Evolutionary conservation across 2,329 filamentous ascomycete species (phyloP).

Genomic region (Chrysosphaeria jannelii): DNA sequence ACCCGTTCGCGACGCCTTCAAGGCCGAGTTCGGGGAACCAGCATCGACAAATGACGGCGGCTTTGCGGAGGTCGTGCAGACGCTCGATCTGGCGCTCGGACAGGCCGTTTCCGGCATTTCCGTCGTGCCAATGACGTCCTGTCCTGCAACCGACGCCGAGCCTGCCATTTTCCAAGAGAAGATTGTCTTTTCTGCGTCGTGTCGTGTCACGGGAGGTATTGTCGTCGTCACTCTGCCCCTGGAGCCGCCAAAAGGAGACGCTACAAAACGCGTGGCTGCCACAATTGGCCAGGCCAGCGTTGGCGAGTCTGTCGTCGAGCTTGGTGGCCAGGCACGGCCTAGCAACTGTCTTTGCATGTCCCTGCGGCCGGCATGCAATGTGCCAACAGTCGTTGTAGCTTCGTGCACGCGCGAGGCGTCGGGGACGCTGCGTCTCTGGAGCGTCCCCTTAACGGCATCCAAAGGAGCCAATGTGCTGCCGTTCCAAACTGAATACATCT

Average conservation of each 20-base stretch:
- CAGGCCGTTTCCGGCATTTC: constrained; percentile 24
- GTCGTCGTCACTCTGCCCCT: constrained; percentile 28
- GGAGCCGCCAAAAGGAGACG: constrained; percentile 27
- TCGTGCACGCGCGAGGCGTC: constrained; percentile 27
- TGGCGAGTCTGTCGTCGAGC: constrained; percentile 25
- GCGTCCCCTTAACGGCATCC: constrained; percentile 17
- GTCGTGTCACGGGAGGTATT: constrained; percentile 19
- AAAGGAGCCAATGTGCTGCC: constrained; percentile 10
- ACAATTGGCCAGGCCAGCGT: constrained; percentile 29
- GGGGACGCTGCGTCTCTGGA: constrained; percentile 26
- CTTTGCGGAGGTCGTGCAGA: constrained; percentile 25
- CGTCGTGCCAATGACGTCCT: constrained; percentile 20
- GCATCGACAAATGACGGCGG: constrained; percentile 14
- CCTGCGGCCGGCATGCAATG: no score
- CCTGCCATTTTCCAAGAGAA: constrained; percentile 20
- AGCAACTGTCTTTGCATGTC: constrained; percentile 26
- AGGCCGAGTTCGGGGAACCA: constrained; percentile 24
- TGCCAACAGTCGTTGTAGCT: constrained; percentile 29
- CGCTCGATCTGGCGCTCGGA: constrained; percentile 27
- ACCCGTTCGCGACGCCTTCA: constrained; percentile 6
- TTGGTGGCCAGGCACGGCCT: constrained; percentile 20
- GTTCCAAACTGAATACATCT: constrained; percentile 29
- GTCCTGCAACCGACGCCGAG: constrained; percentile 17
- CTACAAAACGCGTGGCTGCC: constrained; percentile 21
- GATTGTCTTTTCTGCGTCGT: constrained; percentile 30